Conservation (phyloP, 192 early-diverging fungal species). For the Podila minutissima region DNA sequence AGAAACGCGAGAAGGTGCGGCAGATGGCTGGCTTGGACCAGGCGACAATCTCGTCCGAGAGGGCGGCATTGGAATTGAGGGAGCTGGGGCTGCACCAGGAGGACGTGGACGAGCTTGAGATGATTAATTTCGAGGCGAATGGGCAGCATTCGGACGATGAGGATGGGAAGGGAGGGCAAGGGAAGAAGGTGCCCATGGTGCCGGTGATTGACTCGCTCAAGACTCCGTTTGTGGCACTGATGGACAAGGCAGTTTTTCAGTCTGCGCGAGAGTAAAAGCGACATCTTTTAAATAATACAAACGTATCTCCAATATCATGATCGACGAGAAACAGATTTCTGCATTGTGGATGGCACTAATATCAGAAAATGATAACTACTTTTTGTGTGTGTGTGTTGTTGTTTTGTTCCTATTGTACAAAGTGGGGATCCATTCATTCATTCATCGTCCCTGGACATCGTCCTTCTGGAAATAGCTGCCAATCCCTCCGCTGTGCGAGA, state of each 20-base stretch:
- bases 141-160: not conserved
- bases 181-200: slow-evolving; percentile 12
- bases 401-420: too few relatives aligned
- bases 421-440: too few relatives aligned
- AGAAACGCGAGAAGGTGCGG: slow-evolving; percentile 38
- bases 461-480: too few relatives aligned
- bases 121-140: slow-evolving; percentile 21
- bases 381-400: too few relatives aligned
- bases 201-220: slow-evolving; percentile 2
- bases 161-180: slow-evolving; percentile 3
- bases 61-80: slow-evolving; percentile 5
- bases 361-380: too few relatives aligned
- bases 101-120: slow-evolving; percentile 52
- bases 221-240: slow-evolving; percentile 11
- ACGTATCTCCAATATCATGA: not conserved
- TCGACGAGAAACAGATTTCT: too few relatives aligned
- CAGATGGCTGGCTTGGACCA: slow-evolving; percentile 38
- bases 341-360: too few relatives aligned
- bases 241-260: slow-evolving; percentile 12
- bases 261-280: slow-evolving; percentile 6
- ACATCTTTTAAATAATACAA: not conserved
- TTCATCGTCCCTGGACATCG: too few relatives aligned
- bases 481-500: too few relatives aligned
- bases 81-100: slow-evolving; percentile 22
- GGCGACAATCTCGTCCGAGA: not conserved